A percentile compares a stretch with the other conserved stretches of the same genome.
phyloP scores from a whole-genome alignment of 768 basidiomycete species.

The Lyophyllum semitale region DNA sequence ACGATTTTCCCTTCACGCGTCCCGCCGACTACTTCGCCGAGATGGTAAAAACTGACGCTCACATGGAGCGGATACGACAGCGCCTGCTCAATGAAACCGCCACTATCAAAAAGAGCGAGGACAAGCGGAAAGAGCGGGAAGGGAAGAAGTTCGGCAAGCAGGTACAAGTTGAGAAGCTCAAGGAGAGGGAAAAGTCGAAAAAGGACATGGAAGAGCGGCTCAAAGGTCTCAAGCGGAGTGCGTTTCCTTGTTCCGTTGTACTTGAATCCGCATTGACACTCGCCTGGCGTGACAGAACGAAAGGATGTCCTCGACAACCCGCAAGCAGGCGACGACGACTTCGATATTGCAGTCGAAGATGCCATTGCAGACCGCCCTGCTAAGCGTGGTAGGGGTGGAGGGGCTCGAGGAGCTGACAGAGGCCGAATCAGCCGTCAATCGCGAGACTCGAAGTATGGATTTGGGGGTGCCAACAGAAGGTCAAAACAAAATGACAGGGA shows the following conservation, averaged over 20 bases:
- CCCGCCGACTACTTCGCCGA: conserved; percentile 96
- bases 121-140: conserved; percentile 88
- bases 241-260: conserved; percentile 23
- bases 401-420: conserved; percentile 35
- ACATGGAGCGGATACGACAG: conserved; percentile 97
- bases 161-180: conserved; percentile 92
- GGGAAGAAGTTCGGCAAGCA: conserved; percentile 99
- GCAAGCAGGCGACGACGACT: conserved; percentile 63
- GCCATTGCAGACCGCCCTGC: conserved; percentile 74
- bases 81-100: conserved; percentile 87
- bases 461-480: conserved; percentile 67
- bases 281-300: conserved; percentile 56
- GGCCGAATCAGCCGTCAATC: conserved; percentile 50
- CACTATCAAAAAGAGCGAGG: conserved; percentile 87
- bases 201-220: conserved; percentile 90
- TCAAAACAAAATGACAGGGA: conserved; percentile 82
- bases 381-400: conserved; percentile 52
- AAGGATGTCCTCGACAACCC: conserved; percentile 77
- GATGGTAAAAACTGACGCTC: conserved; percentile 96
- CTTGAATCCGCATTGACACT: background rate
- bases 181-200: conserved; percentile 85
- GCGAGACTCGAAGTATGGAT: conserved; percentile 82
- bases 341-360: conserved; percentile 90
- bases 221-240: conserved; percentile 89
- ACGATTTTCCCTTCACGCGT: conserved; percentile 84